phyloP scores from a whole-genome alignment of 805 yeast species.

The Saccharomyces paradoxus region DNA sequence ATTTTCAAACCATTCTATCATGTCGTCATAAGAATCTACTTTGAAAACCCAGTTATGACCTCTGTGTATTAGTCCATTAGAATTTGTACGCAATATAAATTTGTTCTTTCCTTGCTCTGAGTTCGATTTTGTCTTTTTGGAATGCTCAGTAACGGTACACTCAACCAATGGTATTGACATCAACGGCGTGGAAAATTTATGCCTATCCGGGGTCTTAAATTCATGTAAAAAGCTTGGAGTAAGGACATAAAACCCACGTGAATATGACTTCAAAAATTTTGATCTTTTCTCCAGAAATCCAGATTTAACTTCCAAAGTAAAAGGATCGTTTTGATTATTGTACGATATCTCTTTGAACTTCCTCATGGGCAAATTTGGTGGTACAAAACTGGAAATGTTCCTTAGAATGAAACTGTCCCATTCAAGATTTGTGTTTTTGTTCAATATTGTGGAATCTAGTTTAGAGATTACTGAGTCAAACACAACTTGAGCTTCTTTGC shows the following conservation, averaged over 20 bases:
- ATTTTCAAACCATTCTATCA: conserved; percentile 82
- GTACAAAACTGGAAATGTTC: conserved; percentile 60
- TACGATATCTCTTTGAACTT: conserved; percentile 54
- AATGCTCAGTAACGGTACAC: conserved; percentile 76
- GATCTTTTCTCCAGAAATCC: conserved; percentile 86
- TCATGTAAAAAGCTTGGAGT: conserved; percentile 88
- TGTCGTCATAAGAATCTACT: conserved; percentile 66
- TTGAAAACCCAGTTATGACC: conserved; percentile 92
- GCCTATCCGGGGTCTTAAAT: conserved; percentile 74
- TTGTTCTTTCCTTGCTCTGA: conserved; percentile 45
- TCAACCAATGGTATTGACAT: conserved; percentile 75
- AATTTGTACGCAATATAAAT: conserved; percentile 74
- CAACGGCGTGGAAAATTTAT: conserved; percentile 71
- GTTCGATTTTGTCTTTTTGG: conserved; percentile 52
- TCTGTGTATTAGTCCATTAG: conserved; percentile 63
- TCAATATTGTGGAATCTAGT: conserved; percentile 59
- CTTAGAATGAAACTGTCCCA: conserved; percentile 78
- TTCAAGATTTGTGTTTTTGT: conserved; percentile 72
- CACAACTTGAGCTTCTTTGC: conserved; percentile 65
- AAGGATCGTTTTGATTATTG: conserved; percentile 59
- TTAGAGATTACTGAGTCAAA: conserved; percentile 58
- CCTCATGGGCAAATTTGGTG: conserved; percentile 54
- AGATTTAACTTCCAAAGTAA: conserved; percentile 59
- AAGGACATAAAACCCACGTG: conserved; percentile 83
- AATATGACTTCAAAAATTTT: conserved; percentile 83